Conservation (phyloP, 2,329 filamentous ascomycete genomes). For the Pleurostoma richardsiae region DNA sequence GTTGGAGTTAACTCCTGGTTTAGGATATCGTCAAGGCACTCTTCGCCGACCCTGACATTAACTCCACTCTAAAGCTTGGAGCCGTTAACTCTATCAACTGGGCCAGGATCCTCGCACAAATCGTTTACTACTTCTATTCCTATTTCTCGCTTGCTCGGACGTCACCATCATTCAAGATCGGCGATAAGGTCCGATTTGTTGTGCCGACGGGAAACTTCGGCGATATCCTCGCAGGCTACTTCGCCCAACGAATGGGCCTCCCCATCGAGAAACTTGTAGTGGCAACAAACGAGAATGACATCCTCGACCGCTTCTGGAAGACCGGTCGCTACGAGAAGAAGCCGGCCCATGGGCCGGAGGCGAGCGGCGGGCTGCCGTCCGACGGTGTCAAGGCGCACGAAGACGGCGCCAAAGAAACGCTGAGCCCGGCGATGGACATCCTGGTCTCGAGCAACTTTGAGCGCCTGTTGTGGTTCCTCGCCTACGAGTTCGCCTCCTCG, state of each 20-base stretch:
- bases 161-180: constrained; percentile 54
- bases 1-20: too few species aligned
- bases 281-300: constrained; percentile 96
- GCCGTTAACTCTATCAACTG: constrained; percentile 98
- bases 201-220: constrained; percentile 97
- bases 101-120: constrained; percentile 91
- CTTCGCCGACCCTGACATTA: constrained; percentile 81
- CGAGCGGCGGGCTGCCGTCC: constrained; percentile 58
- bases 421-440: constrained; percentile 96
- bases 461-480: constrained; percentile 88
- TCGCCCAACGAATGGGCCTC: constrained; percentile 57
- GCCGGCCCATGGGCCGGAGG: constrained; percentile 50
- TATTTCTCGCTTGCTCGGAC: constrained; percentile 76
- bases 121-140: constrained; percentile 93
- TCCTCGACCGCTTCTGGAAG: constrained; percentile 92
- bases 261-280: constrained; percentile 85
- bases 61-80: constrained; percentile 75
- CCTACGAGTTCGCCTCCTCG: constrained; percentile 61
- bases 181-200: constrained; percentile 73
- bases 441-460: constrained; percentile 96
- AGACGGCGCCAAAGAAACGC: constrained; percentile 81
- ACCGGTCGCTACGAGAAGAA: constrained; percentile 87
- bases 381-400: constrained; percentile 60
- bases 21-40: constrained; percentile 87
- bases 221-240: constrained; percentile 89